phyloP scores from a whole-genome alignment of 371 early-diverging fungal species.

The Sporodiniella umbellata region DNA sequence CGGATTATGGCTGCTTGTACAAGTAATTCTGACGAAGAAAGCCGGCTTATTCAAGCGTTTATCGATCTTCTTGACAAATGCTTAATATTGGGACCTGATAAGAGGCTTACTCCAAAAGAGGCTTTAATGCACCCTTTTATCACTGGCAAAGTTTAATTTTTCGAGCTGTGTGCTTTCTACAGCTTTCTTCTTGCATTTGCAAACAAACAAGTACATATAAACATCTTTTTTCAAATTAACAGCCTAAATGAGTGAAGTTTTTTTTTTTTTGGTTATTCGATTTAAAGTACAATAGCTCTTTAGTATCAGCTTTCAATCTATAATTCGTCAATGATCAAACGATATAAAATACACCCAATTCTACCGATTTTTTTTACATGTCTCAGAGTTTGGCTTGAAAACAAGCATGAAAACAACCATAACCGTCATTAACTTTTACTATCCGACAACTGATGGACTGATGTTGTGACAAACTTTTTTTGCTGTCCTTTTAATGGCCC shows the following conservation, averaged over 20 bases:
- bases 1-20: constrained; percentile 55
- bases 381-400: no score
- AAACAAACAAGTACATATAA: no score
- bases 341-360: no score
- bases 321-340: no score
- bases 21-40: constrained; percentile 55
- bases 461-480: constrained; percentile 2
- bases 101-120: constrained; percentile 88
- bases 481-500: neutral
- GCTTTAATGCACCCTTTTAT: constrained; percentile 93
- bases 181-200: neutral
- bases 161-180: neutral
- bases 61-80: constrained; percentile 85
- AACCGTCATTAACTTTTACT: no score
- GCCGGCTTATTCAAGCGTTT: constrained; percentile 50
- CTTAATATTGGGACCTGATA: constrained; percentile 85
- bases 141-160: constrained; percentile 35
- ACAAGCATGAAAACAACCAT: no score
- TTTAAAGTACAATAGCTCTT: no score
- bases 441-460: no score
- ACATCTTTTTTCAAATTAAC: neutral
- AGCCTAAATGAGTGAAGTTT: no score
- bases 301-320: no score
- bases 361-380: no score
- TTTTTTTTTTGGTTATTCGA: no score